These are phyloP conservation scores for Friedmanniomyces simplex DNA, from an alignment of 495 filamentous ascomycete genomes.

Conservation along the genomic window DNA sequence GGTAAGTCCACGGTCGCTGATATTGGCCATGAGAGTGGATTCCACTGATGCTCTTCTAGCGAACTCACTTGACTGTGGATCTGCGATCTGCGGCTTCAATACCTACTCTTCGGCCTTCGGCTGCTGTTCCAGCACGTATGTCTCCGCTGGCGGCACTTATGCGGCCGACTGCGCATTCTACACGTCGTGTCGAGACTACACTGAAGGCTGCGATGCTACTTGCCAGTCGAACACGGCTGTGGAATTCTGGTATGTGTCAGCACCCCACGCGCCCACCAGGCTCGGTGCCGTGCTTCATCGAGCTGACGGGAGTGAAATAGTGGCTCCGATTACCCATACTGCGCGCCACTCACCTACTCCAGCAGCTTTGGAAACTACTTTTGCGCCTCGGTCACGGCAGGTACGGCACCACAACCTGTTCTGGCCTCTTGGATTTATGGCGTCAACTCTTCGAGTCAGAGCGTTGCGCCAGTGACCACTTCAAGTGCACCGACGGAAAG, in stretches of 20 bases:
- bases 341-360: not conserved
- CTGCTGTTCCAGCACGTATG: not conserved
- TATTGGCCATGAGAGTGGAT: not conserved
- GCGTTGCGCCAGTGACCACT: not conserved
- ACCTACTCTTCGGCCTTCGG: not conserved
- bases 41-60: not conserved
- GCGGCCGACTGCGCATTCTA: not conserved
- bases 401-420: not conserved
- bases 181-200: not conserved
- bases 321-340: not conserved
- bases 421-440: not conserved
- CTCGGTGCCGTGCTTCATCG: not conserved
- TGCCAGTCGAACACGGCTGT: not conserved
- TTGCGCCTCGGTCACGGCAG: not conserved
- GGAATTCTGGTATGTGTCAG: not conserved
- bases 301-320: not conserved
- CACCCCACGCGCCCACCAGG: not conserved
- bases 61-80: not conserved
- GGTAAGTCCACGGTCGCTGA: not conserved
- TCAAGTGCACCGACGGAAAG: not conserved
- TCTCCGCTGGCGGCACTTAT: not conserved
- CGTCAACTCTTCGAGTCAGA: not conserved
- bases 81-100: not conserved
- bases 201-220: not conserved
- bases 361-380: not conserved